Conservation (phyloP, 2,329 filamentous ascomycete species). For the Aureobasidium sp. region DNA sequence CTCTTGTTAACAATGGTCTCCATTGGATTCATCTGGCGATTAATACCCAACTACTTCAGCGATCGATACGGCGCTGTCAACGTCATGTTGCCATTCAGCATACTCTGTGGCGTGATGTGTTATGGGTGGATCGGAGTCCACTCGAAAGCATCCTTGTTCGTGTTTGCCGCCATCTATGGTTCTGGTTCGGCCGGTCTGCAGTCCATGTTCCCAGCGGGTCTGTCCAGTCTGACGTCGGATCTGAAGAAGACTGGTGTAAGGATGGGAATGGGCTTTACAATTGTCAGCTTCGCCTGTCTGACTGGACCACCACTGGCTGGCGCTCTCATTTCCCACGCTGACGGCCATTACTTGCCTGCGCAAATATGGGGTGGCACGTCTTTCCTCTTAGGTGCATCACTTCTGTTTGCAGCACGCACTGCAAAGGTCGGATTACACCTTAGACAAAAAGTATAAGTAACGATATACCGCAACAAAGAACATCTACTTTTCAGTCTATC, state of each 20-base stretch:
- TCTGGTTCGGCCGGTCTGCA: slow-evolving; percentile 40
- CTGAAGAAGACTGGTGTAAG: slow-evolving; percentile 40
- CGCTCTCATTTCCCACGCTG: slow-evolving; percentile 35
- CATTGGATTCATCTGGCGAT: slow-evolving; percentile 49
- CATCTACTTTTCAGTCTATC: not conserved
- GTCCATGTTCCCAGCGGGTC: slow-evolving; percentile 38
- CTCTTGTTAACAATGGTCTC: slow-evolving; percentile 53
- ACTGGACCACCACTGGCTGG: slow-evolving; percentile 43
- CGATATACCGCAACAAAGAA: too few species aligned
- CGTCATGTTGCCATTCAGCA: slow-evolving; percentile 45
- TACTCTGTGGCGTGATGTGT: slow-evolving; percentile 42
- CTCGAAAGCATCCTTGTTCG: slow-evolving; percentile 32
- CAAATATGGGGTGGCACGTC: slow-evolving; percentile 39
- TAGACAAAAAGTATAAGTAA: slow-evolving; percentile 23
- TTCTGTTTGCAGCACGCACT: slow-evolving; percentile 25
- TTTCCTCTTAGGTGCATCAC: slow-evolving; percentile 23
- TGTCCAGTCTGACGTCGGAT: slow-evolving; percentile 41
- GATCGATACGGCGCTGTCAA: slow-evolving; percentile 53
- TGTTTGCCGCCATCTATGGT: slow-evolving; percentile 41
- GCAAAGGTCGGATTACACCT: slow-evolving; percentile 26
- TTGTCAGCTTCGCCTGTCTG: slow-evolving; percentile 39
- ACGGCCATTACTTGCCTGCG: slow-evolving; percentile 34
- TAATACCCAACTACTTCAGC: slow-evolving; percentile 48
- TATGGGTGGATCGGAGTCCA: slow-evolving; percentile 52
- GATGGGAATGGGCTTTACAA: slow-evolving; percentile 43